These are phyloP conservation scores for Pseudocercospora fijiensis DNA, from an alignment of 2,329 filamentous ascomycete genomes.

Conservation along the genomic window DNA sequence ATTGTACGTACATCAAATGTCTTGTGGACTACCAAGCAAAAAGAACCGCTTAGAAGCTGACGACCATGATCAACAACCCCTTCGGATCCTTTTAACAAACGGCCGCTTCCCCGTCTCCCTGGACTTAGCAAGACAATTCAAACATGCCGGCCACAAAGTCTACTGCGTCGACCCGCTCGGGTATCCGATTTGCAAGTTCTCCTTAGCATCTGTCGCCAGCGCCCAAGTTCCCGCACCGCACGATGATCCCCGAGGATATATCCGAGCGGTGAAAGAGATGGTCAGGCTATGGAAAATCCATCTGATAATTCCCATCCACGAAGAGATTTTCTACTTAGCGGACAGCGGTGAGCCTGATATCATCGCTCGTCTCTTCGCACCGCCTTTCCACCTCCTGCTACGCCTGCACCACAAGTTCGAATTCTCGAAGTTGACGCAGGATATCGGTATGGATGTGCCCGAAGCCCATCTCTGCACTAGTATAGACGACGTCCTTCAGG, in stretches of 20 bases:
- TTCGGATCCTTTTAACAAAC: conserved; percentile 24
- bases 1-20: not conserved
- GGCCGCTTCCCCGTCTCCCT: conserved; percentile 26
- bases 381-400: conserved; percentile 30
- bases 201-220: conserved; percentile 14
- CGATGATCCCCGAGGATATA: conserved; percentile 20
- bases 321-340: conserved; percentile 38
- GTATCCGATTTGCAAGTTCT: conserved; percentile 26
- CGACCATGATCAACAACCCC: conserved; percentile 2
- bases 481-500: conserved; percentile 22
- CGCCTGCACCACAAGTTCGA: conserved; percentile 38
- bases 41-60: not conserved
- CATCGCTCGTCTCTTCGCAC: conserved; percentile 33
- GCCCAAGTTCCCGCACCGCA: conserved; percentile 23
- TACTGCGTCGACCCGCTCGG: conserved; percentile 24
- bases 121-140: conserved; percentile 24
- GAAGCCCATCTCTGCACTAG: conserved; percentile 31
- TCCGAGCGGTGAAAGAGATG: conserved; percentile 22
- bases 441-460: conserved; percentile 31
- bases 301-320: conserved; percentile 34
- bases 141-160: conserved; percentile 20
- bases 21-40: not conserved
- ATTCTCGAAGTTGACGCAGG: conserved; percentile 30
- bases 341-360: conserved; percentile 30
- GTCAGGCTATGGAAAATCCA: conserved; percentile 23